These are phyloP conservation scores for Amylocystis lapponica DNA, from an alignment of 768 basidiomycete genomes.

Conservation along the genomic window DNA sequence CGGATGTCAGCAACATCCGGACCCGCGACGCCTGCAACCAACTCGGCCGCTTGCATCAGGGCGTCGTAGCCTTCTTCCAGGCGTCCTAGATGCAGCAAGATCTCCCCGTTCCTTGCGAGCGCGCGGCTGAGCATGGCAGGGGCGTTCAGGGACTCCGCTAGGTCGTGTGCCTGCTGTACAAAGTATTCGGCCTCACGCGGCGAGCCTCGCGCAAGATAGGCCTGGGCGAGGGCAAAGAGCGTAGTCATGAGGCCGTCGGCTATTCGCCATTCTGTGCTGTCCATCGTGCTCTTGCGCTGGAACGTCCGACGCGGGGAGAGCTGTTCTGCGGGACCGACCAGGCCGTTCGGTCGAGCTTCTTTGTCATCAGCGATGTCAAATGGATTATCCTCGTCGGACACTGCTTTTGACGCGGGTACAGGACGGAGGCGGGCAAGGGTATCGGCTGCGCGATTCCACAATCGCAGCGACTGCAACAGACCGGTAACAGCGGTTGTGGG, in stretches of 20 bases:
- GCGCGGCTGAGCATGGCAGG: constrained; percentile 63
- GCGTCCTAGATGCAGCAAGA: constrained; percentile 59
- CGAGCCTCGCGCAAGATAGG: constrained; percentile 72
- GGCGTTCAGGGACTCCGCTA: constrained; percentile 65
- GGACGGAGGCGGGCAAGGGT: constrained; percentile 55
- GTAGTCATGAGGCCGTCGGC: constrained; percentile 65
- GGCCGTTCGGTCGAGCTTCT: constrained; percentile 27
- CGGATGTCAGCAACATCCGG: constrained; percentile 55
- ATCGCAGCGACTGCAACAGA: constrained; percentile 62
- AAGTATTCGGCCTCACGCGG: constrained; percentile 84
- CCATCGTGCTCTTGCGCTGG: constrained; percentile 34
- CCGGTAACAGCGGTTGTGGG: constrained; percentile 48
- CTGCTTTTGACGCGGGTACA: constrained; percentile 21
- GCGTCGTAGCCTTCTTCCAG: constrained; percentile 50
- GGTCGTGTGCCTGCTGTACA: constrained; percentile 64
- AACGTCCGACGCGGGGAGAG: constrained; percentile 8
- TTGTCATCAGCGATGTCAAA: constrained; percentile 39
- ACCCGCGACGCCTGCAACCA: constrained; percentile 42
- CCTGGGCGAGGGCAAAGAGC: constrained; percentile 56
- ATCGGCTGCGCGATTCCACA: constrained; percentile 79
- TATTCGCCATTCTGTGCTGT: constrained; percentile 70
- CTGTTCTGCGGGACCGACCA: neutral
- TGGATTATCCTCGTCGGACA: constrained; percentile 41
- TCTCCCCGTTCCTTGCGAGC: constrained; percentile 59
- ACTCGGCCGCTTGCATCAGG: constrained; percentile 43